Percentiles rank a stretch among this genome's conserved stretches.
These are phyloP conservation scores for Fusarium multiceps DNA, from an alignment of 2,329 filamentous ascomycete genomes.

Conservation along the genomic window DNA sequence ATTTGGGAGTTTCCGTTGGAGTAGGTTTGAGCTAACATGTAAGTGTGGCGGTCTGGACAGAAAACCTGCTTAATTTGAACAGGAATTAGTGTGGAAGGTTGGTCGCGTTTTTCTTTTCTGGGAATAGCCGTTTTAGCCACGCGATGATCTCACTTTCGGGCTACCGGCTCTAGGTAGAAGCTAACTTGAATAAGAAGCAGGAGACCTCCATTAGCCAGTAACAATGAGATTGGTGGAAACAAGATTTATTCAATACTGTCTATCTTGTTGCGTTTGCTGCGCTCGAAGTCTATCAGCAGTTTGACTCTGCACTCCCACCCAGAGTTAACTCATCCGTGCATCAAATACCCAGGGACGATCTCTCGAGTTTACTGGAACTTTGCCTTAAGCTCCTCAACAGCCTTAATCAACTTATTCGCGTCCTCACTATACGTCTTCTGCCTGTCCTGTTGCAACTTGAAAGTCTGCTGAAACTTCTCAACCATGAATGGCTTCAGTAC, in stretches of 20 bases:
- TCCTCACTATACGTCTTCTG: slow-evolving; percentile 3
- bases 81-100: fast-evolving
- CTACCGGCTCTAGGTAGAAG: fast-evolving
- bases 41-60: not conserved
- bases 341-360: no score
- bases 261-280: no score
- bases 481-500: slow-evolving; percentile 33
- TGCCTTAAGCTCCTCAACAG: not conserved
- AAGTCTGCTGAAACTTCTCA: slow-evolving; percentile 24
- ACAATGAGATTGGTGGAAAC: not conserved
- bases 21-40: not conserved
- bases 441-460: not conserved
- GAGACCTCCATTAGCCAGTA: not conserved
- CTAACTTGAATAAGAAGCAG: not conserved
- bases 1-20: not conserved
- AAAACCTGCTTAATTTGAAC: fast-evolving
- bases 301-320: no score
- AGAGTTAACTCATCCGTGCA: no score
- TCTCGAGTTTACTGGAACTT: not conserved
- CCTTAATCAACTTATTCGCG: not conserved
- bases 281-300: no score
- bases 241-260: no score
- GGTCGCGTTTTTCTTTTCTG: not conserved
- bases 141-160: not conserved
- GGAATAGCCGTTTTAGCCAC: not conserved